Base-by-base conservation (phyloP, 2,329 filamentous ascomycete species). In the Dactylellina leptospora region DNA sequence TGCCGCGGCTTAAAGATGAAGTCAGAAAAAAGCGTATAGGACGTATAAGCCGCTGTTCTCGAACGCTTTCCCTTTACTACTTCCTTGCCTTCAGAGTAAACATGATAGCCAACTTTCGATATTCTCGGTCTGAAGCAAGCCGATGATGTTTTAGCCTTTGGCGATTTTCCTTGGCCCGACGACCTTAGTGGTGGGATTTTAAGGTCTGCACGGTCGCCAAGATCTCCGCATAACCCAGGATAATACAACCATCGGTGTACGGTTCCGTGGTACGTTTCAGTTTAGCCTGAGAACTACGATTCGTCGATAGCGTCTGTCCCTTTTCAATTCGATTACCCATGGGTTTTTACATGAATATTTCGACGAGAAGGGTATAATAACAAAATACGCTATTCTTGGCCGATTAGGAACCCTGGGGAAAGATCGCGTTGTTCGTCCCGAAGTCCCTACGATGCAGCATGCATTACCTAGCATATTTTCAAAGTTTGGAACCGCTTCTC, bases 391-490 rank as follows among this genome's bases (percentile, higher is more conserved):
- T n/a, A n/a, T n/a, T n/a, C n/a, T n/a, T n/a, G n/a, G n/a, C n/a
- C n/a, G 58, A 33, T 20, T 51, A 13, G 2, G 22, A n/a, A 53
- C 58, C 58, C 58, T 30, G 3, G 20, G 11, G 28, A 11, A 47
- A 40, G 18, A 25, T 53, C 53, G 53, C 53, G 33, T 68, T 40
- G 30, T 68, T 59, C 62, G 62, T 53, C 16, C 62, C 62, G 62
- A 68, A 59, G 53, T 59, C 45, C 54, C 62, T 53, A 56, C 27
- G 10, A n/a, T 5, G 10, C n/a, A 33, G 30, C 6, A 33, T 33
- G 6, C 13, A 33, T 23, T 18, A 4, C 23, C 30, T 53, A 13
- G 10, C 36, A 18, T 6, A 9, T n/a, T 16, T 50, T 53, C 45
- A 27, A 68, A 53, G 33, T 68, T 44, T 68, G 53, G 62, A 59